Base-by-base conservation (phyloP, 2,329 filamentous ascomycete species). In the Phialemonium atrogriseum region DNA sequence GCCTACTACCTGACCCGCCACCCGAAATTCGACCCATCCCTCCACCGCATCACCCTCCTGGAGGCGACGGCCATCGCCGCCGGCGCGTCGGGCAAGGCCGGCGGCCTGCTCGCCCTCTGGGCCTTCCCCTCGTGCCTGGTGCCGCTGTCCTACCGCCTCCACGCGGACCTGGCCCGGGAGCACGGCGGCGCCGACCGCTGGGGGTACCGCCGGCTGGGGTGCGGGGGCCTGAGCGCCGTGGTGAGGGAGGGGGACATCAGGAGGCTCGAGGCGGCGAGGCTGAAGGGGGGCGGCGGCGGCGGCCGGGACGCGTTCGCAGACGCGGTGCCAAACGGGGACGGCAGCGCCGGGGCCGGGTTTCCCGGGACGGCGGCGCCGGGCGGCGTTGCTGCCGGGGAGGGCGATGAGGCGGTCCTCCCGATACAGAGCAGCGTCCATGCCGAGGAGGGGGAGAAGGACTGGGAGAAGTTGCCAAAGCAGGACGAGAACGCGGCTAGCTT, bases 51-150 rank as follows among this genome's bases (percentile, higher is more conserved):
- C 47, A 94, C 84, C 2, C 67, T 98, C 18, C 69, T 96, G 33
- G 91, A 98, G 64, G 87, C 91, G 1, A 78, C 77, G 4, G 70
- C 78, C 26, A 80, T 96, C 42, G 91, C 91, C 6, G 77, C 85
- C n/a, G 89, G 84, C 15, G 89, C 91, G 22, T 94, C 87, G 7
- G 91, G 91, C 24, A 96, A 95, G 60, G 89, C 91, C 1, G 91
- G 91, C 11, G 91, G 91, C 1, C 68, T 98, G 5, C 70, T 98
- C 14, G 91, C 80, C 1, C 66, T 88, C 11, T 96, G 89, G 87
- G 91, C 89, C 1, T 95, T 94, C 50, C 91, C 91, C 0, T 67
- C 66, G 35, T 80, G 74, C 47, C 76, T 96, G 23, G 89, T 95
- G 1, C 84, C 84, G 1, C 64, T 96, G 24, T 93, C 84, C 36